Percentiles rank a stretch among this genome's conserved stretches.
Evolutionary conservation across 2,329 filamentous ascomycete genomes (phyloP).

Genomic region (Colletotrichum agaves): DNA sequence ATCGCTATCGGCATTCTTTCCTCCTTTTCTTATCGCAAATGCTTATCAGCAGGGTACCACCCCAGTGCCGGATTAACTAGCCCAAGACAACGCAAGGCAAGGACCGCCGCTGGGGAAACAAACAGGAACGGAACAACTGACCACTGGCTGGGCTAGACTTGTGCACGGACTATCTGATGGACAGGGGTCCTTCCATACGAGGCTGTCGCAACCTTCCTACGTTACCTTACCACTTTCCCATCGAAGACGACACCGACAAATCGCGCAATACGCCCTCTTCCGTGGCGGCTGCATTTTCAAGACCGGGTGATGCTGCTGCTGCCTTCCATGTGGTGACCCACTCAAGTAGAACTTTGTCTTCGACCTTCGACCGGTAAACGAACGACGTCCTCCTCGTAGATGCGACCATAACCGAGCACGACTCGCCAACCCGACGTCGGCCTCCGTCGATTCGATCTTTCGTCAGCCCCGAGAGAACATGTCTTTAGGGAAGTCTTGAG

Average conservation of each 20-base stretch:
- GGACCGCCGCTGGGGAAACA: conserved; percentile 14
- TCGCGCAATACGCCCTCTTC: conserved; percentile 21
- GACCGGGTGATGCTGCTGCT: conserved; percentile 4
- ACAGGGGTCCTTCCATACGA: conserved; percentile 37
- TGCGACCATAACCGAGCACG: conserved; percentile 7
- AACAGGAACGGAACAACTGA: conserved; percentile 35
- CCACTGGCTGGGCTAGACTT: conserved; percentile 32
- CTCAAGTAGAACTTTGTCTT: not conserved
- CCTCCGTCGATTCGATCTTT: not conserved
- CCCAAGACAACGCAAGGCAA: conserved; percentile 3
- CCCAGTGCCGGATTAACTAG: conserved; percentile 13
- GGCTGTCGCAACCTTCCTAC: conserved; percentile 39
- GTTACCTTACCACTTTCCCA: conserved; percentile 25
- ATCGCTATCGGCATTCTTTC: conserved; percentile 10
- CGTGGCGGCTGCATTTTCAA: conserved; percentile 1
- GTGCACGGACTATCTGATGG: conserved; percentile 28
- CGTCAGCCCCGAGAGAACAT: conserved; percentile 24
- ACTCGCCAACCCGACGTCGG: conserved; percentile 11
- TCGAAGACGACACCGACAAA: conserved; percentile 30
- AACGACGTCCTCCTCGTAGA: conserved; percentile 1
- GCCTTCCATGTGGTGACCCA: not conserved
- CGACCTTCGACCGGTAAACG: not conserved
- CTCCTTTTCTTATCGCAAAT: not conserved
- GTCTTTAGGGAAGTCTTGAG: conserved; percentile 19
- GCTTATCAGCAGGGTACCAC: conserved; percentile 7